These are phyloP conservation scores for Fusarium sacchari DNA, from an alignment of 2,329 filamentous ascomycete genomes.

Conservation along the genomic window DNA sequence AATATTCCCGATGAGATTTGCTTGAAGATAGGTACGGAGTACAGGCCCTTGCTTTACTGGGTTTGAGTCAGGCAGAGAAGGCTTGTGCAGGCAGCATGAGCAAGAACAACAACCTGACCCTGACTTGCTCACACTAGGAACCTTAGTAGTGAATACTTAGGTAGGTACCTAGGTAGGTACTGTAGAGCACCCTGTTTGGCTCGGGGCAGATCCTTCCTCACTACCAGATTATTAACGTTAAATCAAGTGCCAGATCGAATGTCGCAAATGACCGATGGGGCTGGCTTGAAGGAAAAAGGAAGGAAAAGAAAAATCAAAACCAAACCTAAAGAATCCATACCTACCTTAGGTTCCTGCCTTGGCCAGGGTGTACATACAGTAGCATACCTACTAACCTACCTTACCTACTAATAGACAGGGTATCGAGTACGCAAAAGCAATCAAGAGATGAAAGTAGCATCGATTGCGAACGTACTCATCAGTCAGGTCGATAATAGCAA, in stretches of 20 bases:
- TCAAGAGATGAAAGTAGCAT: background rate
- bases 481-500: background rate
- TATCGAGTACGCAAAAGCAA: background rate
- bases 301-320: background rate
- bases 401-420: no score
- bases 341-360: background rate
- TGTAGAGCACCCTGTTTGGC: background rate
- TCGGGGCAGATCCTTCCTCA: conserved; percentile 2
- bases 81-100: conserved; percentile 6
- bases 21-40: background rate
- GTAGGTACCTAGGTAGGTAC: no score
- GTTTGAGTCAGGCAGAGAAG: conserved; percentile 14
- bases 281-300: background rate
- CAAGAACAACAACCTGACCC: conserved; percentile 2
- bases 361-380: background rate
- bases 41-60: background rate
- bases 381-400: no score
- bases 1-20: background rate
- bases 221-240: background rate
- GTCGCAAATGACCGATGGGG: conserved; percentile 1
- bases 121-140: background rate
- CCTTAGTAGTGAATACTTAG: no score
- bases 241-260: background rate
- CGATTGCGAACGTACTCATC: background rate
- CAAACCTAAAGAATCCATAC: background rate